Evolutionary conservation across 345 rosid genomes (phyloP), one percentile per base, ranked within the genome.

Genomic region (Gynandropsis gynandra): DNA sequence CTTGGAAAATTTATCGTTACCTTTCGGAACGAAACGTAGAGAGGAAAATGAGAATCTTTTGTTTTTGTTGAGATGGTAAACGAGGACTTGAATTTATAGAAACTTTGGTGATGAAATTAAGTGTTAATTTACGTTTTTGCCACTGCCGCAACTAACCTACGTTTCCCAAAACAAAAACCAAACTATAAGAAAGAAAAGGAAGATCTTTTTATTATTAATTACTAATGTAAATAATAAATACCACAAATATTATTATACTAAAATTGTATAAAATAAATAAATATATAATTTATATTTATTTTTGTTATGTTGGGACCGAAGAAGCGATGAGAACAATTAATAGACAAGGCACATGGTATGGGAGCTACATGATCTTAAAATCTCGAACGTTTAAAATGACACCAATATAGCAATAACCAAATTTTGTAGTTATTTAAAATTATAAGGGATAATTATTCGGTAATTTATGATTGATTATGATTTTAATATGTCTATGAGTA

Each of bases 11-110:
- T 19, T 27, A 47, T 21, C 20, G 8, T 51, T 63, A 16, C 20
- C 47, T 34, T 12, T 34, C 36, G 49, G 49, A 65, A 17, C 40
- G 24, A 52, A 10, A 24, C 61, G 29, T 31, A 18, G 29, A 43
- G 52, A 56, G 35, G 67, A 29, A 50, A 63, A 54, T 60, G 73
- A 35, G 68, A 72, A 71, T 62, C 8, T 52, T 65, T 48, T 65
- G 72, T 53, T 74, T 70, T 80, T 62, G 59, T 45, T 65, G 41
- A 45, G 59, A 53, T 53, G 58, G 81, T 29, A 54, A 66, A 57
- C 10, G 9, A 12, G 39, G 56, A 11, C 56, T 53, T 65, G 67
- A 39, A 74, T 76, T 77, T 87, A 83, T 87, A 83, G 83, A 67
- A 66, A n/a, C 21, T 51, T 37, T 46, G 13, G 27, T 11, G 1